Conservation (phyloP, 2,329 filamentous ascomycete species). For the Diplodia intermedia region DNA sequence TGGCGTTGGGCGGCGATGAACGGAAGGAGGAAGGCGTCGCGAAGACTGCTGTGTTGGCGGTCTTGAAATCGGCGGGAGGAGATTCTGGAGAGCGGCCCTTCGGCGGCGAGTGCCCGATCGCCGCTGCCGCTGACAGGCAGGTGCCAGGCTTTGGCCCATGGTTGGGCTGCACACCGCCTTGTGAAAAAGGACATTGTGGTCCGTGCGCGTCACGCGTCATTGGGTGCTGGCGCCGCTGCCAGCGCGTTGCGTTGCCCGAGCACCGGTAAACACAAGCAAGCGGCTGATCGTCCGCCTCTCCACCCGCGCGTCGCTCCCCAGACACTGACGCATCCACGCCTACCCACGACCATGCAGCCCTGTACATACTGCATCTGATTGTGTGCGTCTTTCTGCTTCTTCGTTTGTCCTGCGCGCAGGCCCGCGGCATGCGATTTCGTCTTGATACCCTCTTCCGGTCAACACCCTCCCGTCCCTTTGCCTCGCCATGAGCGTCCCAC, state of each 20-base stretch:
- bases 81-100: background rate
- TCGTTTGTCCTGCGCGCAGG: conserved; percentile 15
- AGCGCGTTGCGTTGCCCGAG: conserved; percentile 24
- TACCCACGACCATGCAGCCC: conserved; percentile 20
- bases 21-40: conserved; percentile 13
- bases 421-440: conserved; percentile 26
- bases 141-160: background rate
- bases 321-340: conserved; percentile 21
- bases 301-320: conserved; percentile 24
- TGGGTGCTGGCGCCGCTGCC: background rate
- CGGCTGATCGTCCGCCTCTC: conserved; percentile 28
- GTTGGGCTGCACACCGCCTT: conserved; percentile 15
- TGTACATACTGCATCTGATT: conserved; percentile 30
- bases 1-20: conserved; percentile 9
- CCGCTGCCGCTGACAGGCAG: background rate
- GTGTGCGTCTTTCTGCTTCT: conserved; percentile 29
- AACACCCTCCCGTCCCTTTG: conserved; percentile 13
- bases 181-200: background rate
- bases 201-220: conserved; percentile 1
- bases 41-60: conserved; percentile 14
- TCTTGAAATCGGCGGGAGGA: background rate
- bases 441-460: conserved; percentile 28
- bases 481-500: conserved; percentile 59
- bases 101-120: background rate
- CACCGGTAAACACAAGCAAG: conserved; percentile 28